These are phyloP conservation scores for Xerocomus potaroensis DNA, from an alignment of 768 basidiomycete genomes.

Conservation along the genomic window DNA sequence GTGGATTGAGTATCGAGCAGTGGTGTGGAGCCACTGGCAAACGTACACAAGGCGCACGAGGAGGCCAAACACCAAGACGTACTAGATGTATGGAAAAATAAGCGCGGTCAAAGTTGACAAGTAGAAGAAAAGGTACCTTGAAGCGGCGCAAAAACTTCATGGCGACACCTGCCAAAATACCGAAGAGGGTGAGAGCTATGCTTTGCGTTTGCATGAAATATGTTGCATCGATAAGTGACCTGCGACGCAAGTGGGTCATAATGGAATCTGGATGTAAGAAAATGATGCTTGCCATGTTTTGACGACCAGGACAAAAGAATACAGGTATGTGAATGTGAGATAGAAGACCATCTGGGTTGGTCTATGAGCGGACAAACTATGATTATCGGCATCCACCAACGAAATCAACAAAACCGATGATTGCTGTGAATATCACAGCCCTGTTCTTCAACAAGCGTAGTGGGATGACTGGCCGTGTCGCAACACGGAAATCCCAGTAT, in stretches of 20 bases:
- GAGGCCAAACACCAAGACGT: conserved; percentile 53
- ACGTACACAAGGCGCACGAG: conserved; percentile 49
- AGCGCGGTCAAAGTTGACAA: background rate
- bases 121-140: conserved; percentile 40
- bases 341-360: conserved; percentile 52
- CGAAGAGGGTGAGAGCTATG: conserved; percentile 59
- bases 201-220: conserved; percentile 64
- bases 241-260: conserved; percentile 21
- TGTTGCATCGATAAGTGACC: conserved; percentile 51
- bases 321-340: conserved; percentile 70
- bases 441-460: conserved; percentile 53
- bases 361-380: conserved; percentile 1
- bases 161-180: conserved; percentile 51
- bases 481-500: conserved; percentile 47
- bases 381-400: conserved; percentile 25
- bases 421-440: conserved; percentile 53
- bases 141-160: conserved; percentile 53
- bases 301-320: conserved; percentile 57
- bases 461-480: conserved; percentile 58
- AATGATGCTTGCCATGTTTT: conserved; percentile 39
- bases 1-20: background rate
- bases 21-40: background rate
- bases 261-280: background rate
- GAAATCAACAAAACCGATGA: conserved; percentile 65
- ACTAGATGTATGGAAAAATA: conserved; percentile 18